phyloP scores from a whole-genome alignment of 1,284 basidiomycete genomes.

The Rhodotorula sp. region DNA sequence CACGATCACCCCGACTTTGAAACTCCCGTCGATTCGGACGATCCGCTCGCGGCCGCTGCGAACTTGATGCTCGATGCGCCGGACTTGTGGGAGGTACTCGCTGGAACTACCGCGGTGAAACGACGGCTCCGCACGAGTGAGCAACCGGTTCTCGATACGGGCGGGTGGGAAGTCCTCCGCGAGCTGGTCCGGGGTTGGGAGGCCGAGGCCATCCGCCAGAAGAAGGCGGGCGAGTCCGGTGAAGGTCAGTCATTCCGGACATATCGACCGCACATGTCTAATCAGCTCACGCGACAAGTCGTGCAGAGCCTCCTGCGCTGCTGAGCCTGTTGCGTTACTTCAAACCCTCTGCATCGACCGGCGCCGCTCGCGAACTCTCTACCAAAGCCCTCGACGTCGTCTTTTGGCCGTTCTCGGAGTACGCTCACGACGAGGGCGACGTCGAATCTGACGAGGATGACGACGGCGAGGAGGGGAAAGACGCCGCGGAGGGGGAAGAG shows the following conservation, averaged over 20 bases:
- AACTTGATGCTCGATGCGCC: constrained; percentile 12
- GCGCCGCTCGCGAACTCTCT: constrained; percentile 10
- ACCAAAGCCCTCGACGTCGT: constrained; percentile 29
- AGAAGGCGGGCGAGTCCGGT: neutral
- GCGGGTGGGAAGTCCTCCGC: constrained; percentile 23
- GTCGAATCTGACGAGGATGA: neutral
- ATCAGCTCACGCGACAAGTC: rapidly evolving
- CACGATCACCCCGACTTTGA: constrained; percentile 9
- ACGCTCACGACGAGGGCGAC: neutral
- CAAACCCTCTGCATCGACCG: constrained; percentile 13
- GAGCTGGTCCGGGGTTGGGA: constrained; percentile 26
- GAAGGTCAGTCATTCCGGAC: neutral
- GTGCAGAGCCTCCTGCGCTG: constrained; percentile 9
- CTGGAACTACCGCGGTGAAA: constrained; percentile 9
- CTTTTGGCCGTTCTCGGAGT: constrained; percentile 26
- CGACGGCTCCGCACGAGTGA: constrained; percentile 11
- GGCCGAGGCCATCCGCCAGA: constrained; percentile 14
- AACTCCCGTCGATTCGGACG: constrained; percentile 7
- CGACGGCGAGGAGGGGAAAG: neutral
- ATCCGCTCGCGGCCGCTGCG: constrained; percentile 5
- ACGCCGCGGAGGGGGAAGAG: too few species aligned
- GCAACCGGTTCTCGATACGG: constrained; percentile 1
- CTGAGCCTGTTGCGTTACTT: constrained; percentile 29
- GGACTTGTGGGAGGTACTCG: constrained; percentile 33
- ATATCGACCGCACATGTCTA: neutral